These are phyloP conservation scores for Xylariaceae sp. DNA, from an alignment of 2,329 filamentous ascomycete genomes.

Conservation along the genomic window DNA sequence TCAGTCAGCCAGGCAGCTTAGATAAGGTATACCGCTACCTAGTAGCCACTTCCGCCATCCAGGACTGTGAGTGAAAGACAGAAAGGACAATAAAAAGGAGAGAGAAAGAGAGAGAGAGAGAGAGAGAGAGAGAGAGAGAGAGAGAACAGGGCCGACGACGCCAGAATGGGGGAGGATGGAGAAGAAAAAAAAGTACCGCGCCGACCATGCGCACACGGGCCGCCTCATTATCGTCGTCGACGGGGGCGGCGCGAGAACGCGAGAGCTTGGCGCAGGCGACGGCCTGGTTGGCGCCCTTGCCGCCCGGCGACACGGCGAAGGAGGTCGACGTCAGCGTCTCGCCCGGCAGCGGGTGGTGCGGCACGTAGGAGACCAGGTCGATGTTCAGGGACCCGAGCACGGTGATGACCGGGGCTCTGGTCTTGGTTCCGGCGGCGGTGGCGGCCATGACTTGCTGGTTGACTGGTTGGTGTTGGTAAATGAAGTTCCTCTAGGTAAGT, in stretches of 20 bases:
- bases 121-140: too few relatives aligned
- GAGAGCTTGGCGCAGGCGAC: slow-evolving; percentile 81
- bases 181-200: too few relatives aligned
- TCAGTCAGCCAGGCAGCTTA: too few relatives aligned
- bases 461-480: background rate
- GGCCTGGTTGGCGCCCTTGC: slow-evolving; percentile 94
- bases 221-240: slow-evolving; percentile 19
- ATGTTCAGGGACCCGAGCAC: slow-evolving; percentile 91
- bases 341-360: slow-evolving; percentile 73
- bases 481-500: too few relatives aligned
- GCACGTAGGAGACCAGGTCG: slow-evolving; percentile 82
- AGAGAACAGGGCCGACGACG: too few relatives aligned
- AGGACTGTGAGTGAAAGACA: too few relatives aligned
- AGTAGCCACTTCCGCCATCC: too few relatives aligned
- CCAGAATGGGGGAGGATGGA: too few relatives aligned
- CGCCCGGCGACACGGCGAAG: slow-evolving; percentile 76
- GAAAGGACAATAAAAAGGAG: too few relatives aligned
- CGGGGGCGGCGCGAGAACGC: slow-evolving; percentile 38
- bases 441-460: background rate
- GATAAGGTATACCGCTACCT: too few relatives aligned
- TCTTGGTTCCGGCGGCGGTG: background rate
- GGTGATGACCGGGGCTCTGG: slow-evolving; percentile 50
- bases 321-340: slow-evolving; percentile 78
- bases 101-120: too few relatives aligned
- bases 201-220: slow-evolving; percentile 62